phyloP scores from a whole-genome alignment of 495 filamentous ascomycete species.

The Friedmanniomyces endolithicus region DNA sequence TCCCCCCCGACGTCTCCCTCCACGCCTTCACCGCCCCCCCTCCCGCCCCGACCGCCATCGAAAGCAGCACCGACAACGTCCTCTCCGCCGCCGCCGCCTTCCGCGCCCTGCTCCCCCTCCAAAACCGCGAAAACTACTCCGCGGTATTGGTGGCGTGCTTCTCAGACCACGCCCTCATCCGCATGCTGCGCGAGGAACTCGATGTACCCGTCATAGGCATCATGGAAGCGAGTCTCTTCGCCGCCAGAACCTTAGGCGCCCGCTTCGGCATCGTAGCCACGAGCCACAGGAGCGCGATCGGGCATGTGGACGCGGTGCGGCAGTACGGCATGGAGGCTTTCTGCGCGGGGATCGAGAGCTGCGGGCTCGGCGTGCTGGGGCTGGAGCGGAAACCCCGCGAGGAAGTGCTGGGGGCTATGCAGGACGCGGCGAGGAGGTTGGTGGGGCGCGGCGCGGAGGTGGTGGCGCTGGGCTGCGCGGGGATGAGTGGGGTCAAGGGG shows the following conservation, averaged over 20 bases:
- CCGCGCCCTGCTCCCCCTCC: conserved; percentile 32
- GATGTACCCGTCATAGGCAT: conserved; percentile 36
- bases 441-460: conserved; percentile 37
- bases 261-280: conserved; percentile 34
- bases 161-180: conserved; percentile 38
- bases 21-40: conserved; percentile 36
- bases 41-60: conserved; percentile 37
- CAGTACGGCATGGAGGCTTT: conserved; percentile 33
- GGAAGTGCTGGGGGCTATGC: conserved; percentile 32
- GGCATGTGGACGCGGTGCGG: conserved; percentile 32
- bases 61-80: conserved; percentile 35
- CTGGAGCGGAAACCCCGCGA: conserved; percentile 31
- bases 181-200: conserved; percentile 38
- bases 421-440: conserved; percentile 29
- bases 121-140: conserved; percentile 30
- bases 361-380: conserved; percentile 33
- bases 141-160: conserved; percentile 41
- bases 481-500: conserved; percentile 37
- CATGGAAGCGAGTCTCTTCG: conserved; percentile 34
- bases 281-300: conserved; percentile 29
- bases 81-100: conserved; percentile 33
- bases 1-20: conserved; percentile 34
- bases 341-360: conserved; percentile 32
- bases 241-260: conserved; percentile 11
- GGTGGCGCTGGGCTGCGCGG: conserved; percentile 37